phyloP scores from a whole-genome alignment of 73 alveolate genomes.

The Loxodes magnus region DNA sequence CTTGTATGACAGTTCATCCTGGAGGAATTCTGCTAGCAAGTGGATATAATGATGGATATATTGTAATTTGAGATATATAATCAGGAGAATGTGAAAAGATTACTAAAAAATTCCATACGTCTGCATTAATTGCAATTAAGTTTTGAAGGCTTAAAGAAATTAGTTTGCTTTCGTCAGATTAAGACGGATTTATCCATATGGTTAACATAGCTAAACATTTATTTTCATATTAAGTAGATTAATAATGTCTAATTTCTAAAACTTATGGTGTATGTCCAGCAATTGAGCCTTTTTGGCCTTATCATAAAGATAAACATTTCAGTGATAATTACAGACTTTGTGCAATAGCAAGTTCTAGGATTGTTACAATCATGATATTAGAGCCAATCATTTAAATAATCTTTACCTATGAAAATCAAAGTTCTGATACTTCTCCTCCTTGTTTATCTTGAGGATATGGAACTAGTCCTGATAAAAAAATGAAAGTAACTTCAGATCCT shows the following conservation, averaged over 20 bases:
- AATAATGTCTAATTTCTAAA: not conserved
- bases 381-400: not conserved
- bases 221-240: not conserved
- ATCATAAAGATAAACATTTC: constrained; percentile 4
- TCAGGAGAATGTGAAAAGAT: not conserved
- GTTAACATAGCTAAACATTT: not conserved
- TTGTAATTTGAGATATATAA: not conserved
- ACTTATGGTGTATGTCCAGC: not conserved
- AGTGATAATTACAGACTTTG: not conserved
- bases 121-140: not conserved
- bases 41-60: constrained; percentile 8
- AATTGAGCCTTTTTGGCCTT: constrained; percentile 7
- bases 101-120: not conserved
- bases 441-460: constrained; percentile 2
- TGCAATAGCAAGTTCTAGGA: constrained; percentile 1
- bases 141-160: not conserved
- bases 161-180: not conserved
- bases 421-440: not conserved
- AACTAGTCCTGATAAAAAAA: not conserved
- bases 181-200: not conserved
- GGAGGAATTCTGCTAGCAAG: not conserved
- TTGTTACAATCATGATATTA: not conserved
- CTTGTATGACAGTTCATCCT: constrained; percentile 3
- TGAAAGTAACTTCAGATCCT: not conserved
- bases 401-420: not conserved